Percentiles rank a stretch among this genome's conserved stretches.
phyloP scores from a whole-genome alignment of 1,284 basidiomycete species.

The Chalciporus sp. region DNA sequence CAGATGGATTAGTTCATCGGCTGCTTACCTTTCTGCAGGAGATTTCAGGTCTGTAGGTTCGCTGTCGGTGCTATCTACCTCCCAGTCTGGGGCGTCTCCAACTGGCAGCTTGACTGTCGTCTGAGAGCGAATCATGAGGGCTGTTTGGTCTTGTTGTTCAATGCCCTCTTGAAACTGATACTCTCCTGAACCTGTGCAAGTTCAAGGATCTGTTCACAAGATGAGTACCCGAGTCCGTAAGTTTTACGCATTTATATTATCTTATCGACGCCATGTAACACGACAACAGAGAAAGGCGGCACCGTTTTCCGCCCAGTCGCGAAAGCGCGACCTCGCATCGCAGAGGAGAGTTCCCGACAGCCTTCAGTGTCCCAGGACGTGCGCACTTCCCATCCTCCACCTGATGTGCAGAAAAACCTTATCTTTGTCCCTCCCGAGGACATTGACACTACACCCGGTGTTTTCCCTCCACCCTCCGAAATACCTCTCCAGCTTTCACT shows the following conservation, averaged over 20 bases:
- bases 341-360: constrained; percentile 38
- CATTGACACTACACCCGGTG: not conserved
- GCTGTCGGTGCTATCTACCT: constrained; percentile 44
- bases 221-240: constrained; percentile 81
- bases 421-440: not conserved
- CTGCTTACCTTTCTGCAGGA: constrained; percentile 56
- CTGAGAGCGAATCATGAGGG: constrained; percentile 32
- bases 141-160: constrained; percentile 32
- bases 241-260: constrained; percentile 33
- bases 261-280: constrained; percentile 6
- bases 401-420: constrained; percentile 4
- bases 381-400: constrained; percentile 13
- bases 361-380: constrained; percentile 39
- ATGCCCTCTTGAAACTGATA: not conserved
- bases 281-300: constrained; percentile 64
- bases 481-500: constrained; percentile 17
- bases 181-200: not conserved
- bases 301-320: constrained; percentile 67
- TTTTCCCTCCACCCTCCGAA: constrained; percentile 25
- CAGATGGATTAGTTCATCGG: not conserved
- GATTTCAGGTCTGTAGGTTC: constrained; percentile 43
- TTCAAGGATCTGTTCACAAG: constrained; percentile 1
- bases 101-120: constrained; percentile 50
- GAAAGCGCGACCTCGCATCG: constrained; percentile 46
- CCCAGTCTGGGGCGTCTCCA: constrained; percentile 60